Evolutionary conservation across 805 yeast species (phyloP), one percentile per base, ranked within the genome.

Genomic region (Zygotorulaspora danielsina): DNA sequence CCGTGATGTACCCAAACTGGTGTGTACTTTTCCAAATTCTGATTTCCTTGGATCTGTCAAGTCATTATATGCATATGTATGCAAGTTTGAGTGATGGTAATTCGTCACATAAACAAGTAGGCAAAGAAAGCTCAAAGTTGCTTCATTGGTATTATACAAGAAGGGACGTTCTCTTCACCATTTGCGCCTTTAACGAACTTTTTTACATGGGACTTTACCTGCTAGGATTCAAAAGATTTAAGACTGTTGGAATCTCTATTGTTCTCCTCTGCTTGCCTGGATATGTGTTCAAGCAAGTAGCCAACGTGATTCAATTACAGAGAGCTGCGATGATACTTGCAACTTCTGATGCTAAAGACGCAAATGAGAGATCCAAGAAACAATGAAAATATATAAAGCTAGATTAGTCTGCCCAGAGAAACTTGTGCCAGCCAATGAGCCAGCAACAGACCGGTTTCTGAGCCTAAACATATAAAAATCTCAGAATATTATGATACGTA

Each of bases 31-130:
- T 90, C 80, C 99, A 93, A 67, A 52, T 85, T 18, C 71, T 93
- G 51, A 79, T 89, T 36, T 83, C 94, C 8, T 70, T 93, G 53
- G 94, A 84, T 57, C 73, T 93, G 54, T 88, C 97, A 2, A 84
- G 95, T 37, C 99, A 93, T 62, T 93, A 93, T 67, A 85, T 93
- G 84, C 98, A 93, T 68, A 93, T 93, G 98, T 89, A 89, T 63
- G 96, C 97, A 29, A 84, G 87, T 67, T 69, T 89, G 53, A 73
- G 80, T 38, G 69, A 79, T 26, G 97, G 97, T 13, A 79, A 84
- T 3, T 61, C 75, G 7, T 78, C 89, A 30, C 99, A 93, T 67
- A 93, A 93, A 70, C 75, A 76, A 46, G 83, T 94, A 39, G 82
- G 78, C 40, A 73, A 78, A 53, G 78, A 80, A 50, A 73, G 79